Evolutionary conservation across 805 yeast genomes (phyloP).

Genomic region (Barnettozyma populi): DNA sequence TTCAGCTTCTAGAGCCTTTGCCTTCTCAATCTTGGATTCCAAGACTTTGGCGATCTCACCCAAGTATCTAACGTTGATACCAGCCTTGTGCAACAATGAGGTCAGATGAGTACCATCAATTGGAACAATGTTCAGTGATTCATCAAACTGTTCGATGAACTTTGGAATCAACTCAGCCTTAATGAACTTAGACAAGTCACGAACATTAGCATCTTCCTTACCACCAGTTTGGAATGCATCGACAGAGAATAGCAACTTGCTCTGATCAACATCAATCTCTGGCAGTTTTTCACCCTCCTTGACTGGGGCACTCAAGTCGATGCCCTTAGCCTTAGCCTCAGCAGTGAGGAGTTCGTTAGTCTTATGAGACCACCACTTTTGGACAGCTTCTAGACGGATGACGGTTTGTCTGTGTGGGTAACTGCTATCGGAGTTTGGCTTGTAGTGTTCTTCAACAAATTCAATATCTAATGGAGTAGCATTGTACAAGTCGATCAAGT

Average conservation of each 20-base stretch:
- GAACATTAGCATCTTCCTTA: constrained; percentile 46
- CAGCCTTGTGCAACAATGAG: constrained; percentile 63
- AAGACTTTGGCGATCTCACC: constrained; percentile 49
- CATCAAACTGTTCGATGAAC: constrained; percentile 43
- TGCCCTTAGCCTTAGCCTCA: constrained; percentile 28
- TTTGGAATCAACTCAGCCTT: constrained; percentile 54
- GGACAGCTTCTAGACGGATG: constrained; percentile 83
- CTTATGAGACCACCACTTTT: constrained; percentile 79
- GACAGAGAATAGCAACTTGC: constrained; percentile 41
- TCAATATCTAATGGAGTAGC: constrained; percentile 80
- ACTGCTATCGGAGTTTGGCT: constrained; percentile 32
- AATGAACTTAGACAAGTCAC: constrained; percentile 64
- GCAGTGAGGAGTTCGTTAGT: constrained; percentile 37
- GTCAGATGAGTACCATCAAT: constrained; percentile 77
- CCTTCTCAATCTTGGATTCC: constrained; percentile 25
- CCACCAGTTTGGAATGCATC: constrained; percentile 49
- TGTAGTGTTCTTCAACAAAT: constrained; percentile 58
- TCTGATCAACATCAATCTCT: constrained; percentile 46
- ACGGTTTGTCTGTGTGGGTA: constrained; percentile 82
- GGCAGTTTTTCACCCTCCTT: constrained; percentile 37
- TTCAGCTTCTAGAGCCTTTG: constrained; percentile 24
- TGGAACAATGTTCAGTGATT: constrained; percentile 52
- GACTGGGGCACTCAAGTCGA: constrained; percentile 17
- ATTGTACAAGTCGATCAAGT: constrained; percentile 78
- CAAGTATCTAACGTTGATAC: constrained; percentile 86